phyloP scores from a whole-genome alignment of 371 early-diverging fungal genomes.

The Blastocladiella emersonii region DNA sequence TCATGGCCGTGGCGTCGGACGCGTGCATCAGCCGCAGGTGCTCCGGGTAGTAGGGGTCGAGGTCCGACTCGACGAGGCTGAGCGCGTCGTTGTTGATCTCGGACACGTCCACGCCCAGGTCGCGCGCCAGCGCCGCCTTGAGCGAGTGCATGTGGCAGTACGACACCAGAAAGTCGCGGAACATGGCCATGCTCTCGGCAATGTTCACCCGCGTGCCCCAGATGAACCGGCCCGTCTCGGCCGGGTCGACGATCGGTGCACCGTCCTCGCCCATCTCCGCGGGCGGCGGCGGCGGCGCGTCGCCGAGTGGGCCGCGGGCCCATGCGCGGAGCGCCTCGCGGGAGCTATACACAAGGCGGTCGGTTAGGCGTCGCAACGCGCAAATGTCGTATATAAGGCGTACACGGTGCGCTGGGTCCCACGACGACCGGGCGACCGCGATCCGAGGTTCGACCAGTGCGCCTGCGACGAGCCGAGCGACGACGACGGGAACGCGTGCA shows the following conservation, averaged over 20 bases:
- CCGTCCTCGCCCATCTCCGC: background rate
- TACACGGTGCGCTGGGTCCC: background rate
- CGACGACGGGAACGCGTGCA: too few species aligned
- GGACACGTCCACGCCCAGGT: constrained; percentile 10
- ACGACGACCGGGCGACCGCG: background rate
- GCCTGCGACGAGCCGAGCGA: background rate
- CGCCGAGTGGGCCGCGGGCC: background rate
- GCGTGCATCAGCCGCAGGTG: constrained; percentile 25
- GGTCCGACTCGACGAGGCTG: constrained; percentile 27
- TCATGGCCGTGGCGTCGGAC: constrained; percentile 38
- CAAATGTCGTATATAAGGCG: too few species aligned
- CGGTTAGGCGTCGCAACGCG: too few species aligned
- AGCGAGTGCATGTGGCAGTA: constrained; percentile 46
- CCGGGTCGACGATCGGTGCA: constrained; percentile 4
- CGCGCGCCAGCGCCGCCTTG: constrained; percentile 10
- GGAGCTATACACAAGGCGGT: too few species aligned
- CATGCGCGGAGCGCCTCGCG: background rate
- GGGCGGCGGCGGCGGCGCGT: background rate
- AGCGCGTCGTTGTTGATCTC: background rate
- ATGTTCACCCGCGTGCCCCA: constrained; percentile 99
- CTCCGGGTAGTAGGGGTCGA: constrained; percentile 52
- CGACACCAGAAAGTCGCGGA: constrained; percentile 74
- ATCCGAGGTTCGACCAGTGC: background rate
- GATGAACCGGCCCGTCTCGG: constrained; percentile 38
- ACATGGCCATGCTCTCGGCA: constrained; percentile 72